Evolutionary conservation across 116 monocot species (phyloP).

Genomic region (Papilionanthe hybrid): DNA sequence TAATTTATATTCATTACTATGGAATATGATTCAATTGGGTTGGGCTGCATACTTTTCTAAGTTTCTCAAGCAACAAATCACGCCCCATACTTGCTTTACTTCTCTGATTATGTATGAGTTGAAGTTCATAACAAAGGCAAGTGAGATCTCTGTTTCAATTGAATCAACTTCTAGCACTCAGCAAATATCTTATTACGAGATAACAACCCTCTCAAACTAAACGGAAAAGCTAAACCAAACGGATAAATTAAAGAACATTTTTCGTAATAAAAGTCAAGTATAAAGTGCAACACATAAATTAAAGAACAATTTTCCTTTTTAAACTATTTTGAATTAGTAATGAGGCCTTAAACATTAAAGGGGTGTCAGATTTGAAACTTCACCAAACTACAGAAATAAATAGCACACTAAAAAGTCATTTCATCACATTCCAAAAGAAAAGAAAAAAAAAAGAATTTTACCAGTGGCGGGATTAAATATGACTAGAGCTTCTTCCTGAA

Average conservation of each 20-base stretch:
- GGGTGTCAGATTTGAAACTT: neutral
- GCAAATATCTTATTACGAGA: neutral
- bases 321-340: neutral
- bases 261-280: too few relatives aligned
- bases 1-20: neutral
- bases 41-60: neutral
- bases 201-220: neutral
- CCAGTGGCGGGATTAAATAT: slow-evolving; percentile 79
- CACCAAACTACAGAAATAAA: neutral
- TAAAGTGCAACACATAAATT: too few relatives aligned
- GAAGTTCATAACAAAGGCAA: neutral
- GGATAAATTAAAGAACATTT: too few relatives aligned
- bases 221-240: too few relatives aligned
- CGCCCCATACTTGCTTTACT: neutral
- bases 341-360: neutral
- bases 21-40: neutral
- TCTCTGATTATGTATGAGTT: neutral
- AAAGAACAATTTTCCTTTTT: neutral
- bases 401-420: neutral
- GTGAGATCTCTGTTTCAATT: neutral
- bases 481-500: slow-evolving; percentile 85
- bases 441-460: slow-evolving; percentile 9
- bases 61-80: neutral
- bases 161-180: neutral
- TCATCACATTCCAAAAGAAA: neutral